Evolutionary conservation across 306 rosid species (phyloP).

Genomic region (Castanea sativa): DNA sequence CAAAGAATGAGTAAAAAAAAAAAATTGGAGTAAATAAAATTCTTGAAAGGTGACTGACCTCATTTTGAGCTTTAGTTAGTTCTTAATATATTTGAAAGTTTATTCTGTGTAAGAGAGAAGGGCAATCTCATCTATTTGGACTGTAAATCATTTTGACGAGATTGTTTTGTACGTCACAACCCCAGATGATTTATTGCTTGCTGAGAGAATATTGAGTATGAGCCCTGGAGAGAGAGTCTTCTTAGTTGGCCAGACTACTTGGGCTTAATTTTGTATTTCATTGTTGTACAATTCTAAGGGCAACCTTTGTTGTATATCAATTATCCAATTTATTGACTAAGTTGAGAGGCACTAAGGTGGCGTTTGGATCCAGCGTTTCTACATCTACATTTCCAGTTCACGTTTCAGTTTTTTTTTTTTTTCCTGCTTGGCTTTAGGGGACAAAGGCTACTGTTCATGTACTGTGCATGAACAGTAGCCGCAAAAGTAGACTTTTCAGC

Average conservation of each 20-base stretch:
- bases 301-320: neutral
- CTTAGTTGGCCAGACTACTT: neutral
- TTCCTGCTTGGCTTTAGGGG: no score
- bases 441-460: no score
- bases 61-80: no score
- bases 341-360: no score
- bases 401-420: no score
- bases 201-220: conserved; percentile 78
- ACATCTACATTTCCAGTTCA: no score
- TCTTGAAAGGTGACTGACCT: neutral
- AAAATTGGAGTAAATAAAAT: no score
- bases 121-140: neutral
- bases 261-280: neutral
- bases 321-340: neutral
- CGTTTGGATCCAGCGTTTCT: no score
- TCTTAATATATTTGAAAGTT: neutral
- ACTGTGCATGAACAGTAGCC: no score
- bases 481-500: no score
- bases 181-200: conserved; percentile 87
- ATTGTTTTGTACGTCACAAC: conserved; percentile 82
- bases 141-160: neutral
- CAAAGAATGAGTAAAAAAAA: no score
- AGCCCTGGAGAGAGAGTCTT: conserved; percentile 33
- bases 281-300: neutral
- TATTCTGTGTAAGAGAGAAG: neutral